Evolutionary conservation across 805 yeast species (phyloP).

Genomic region (Kazachstania africana): DNA sequence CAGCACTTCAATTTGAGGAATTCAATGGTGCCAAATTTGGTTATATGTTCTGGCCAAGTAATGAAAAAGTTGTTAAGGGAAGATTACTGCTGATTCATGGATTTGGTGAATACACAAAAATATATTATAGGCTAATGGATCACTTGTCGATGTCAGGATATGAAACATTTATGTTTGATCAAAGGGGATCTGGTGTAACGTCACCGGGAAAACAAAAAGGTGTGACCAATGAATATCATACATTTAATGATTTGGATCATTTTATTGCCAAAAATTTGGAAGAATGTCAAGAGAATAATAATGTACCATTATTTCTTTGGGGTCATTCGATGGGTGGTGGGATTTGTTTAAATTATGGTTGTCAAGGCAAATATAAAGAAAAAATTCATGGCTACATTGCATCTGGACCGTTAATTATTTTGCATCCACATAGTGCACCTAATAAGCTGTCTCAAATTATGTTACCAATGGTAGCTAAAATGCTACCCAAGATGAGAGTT

Average conservation of each 20-base stretch:
- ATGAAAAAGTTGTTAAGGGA: slow-evolving; percentile 29
- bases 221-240: slow-evolving; percentile 41
- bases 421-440: slow-evolving; percentile 54
- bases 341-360: slow-evolving; percentile 49
- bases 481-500: slow-evolving; percentile 39
- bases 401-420: slow-evolving; percentile 47
- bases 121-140: slow-evolving; percentile 45
- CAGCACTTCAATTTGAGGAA: slow-evolving; percentile 13
- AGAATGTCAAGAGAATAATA: slow-evolving; percentile 10
- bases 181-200: slow-evolving; percentile 66
- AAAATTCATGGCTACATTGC: slow-evolving; percentile 36
- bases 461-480: slow-evolving; percentile 31
- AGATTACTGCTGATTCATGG: slow-evolving; percentile 59
- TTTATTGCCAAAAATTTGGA: slow-evolving; percentile 25
- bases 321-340: slow-evolving; percentile 86
- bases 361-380: slow-evolving; percentile 39
- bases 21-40: slow-evolving; percentile 23
- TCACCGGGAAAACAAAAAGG: slow-evolving; percentile 44
- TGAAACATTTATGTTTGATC: slow-evolving; percentile 60
- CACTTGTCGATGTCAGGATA: slow-evolving; percentile 40
- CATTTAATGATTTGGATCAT: slow-evolving; percentile 48
- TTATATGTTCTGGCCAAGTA: slow-evolving; percentile 19
- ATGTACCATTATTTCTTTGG: slow-evolving; percentile 33
- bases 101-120: slow-evolving; percentile 44
- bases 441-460: slow-evolving; percentile 30